phyloP scores from a whole-genome alignment of 1,139 yeast species.

The Magnusiomyces ingens region DNA sequence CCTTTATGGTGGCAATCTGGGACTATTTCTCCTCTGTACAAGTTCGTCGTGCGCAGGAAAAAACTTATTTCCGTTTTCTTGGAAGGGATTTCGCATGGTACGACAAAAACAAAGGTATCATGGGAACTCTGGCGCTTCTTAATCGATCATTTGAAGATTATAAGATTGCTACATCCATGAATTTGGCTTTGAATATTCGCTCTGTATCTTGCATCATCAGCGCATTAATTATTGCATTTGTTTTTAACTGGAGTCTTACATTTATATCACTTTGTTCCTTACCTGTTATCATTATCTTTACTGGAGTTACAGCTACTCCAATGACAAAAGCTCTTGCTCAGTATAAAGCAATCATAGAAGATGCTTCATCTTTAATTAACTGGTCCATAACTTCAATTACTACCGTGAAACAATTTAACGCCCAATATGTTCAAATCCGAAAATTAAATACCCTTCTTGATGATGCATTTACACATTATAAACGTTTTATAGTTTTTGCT shows the following conservation, averaged over 20 bases:
- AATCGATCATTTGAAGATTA: conserved; percentile 67
- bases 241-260: conserved; percentile 79
- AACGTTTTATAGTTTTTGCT: conserved; percentile 42
- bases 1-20: conserved; percentile 58
- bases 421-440: conserved; percentile 46
- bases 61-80: conserved; percentile 34
- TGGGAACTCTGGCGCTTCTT: conserved; percentile 59
- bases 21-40: conserved; percentile 68
- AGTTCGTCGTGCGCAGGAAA: conserved; percentile 48
- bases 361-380: conserved; percentile 54
- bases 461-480: conserved; percentile 44
- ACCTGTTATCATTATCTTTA: conserved; percentile 55
- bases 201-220: conserved; percentile 48
- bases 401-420: conserved; percentile 56
- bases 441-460: conserved; percentile 40
- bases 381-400: conserved; percentile 62
- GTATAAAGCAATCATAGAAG: conserved; percentile 53
- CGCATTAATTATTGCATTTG: conserved; percentile 59
- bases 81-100: conserved; percentile 38
- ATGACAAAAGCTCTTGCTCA: conserved; percentile 45
- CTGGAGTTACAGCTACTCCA: conserved; percentile 46
- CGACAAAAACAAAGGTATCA: conserved; percentile 40
- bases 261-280: conserved; percentile 62
- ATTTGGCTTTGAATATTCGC: conserved; percentile 51
- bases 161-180: conserved; percentile 62